A percentile compares a stretch with the other conserved stretches of the same genome.
phyloP scores from a whole-genome alignment of 139 green algal species.

The Ettlia oleoabundans region DNA sequence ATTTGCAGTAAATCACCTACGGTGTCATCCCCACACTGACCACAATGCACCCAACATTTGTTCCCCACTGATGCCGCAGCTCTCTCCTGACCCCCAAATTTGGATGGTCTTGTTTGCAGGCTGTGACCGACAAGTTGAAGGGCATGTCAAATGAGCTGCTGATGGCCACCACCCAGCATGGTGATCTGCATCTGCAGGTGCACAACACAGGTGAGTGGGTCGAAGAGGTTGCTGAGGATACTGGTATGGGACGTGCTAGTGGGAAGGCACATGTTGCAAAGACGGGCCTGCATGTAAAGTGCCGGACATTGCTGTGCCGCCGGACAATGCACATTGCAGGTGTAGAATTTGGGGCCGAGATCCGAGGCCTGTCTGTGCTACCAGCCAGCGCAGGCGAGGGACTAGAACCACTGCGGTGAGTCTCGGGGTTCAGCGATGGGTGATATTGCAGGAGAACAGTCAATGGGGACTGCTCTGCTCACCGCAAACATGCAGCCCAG shows the following conservation, averaged over 20 bases:
- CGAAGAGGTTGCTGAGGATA: neutral
- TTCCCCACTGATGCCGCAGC: no score
- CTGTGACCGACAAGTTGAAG: conserved; percentile 72
- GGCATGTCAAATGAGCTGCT: conserved; percentile 55
- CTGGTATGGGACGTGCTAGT: no score
- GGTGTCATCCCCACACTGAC: neutral
- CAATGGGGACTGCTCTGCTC: no score
- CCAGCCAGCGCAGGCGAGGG: conserved; percentile 33
- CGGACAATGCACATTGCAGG: neutral
- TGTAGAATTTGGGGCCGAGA: conserved; percentile 63
- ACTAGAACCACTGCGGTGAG: conserved; percentile 32
- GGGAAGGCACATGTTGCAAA: no score
- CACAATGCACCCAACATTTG: neutral
- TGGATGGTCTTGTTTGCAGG: no score
- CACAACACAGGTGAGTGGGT: neutral
- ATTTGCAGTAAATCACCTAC: no score
- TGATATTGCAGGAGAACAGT: no score
- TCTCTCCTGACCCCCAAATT: no score
- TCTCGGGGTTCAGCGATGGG: no score
- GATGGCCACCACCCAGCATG: conserved; percentile 57
- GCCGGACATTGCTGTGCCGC: no score
- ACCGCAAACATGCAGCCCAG: no score
- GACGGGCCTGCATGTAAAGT: no score
- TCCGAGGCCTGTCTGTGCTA: conserved; percentile 58
- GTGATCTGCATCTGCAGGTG: conserved; percentile 72